Evolutionary conservation across 768 basidiomycete genomes (phyloP).

Genomic region (Tylopilus rubrobrunneus): DNA sequence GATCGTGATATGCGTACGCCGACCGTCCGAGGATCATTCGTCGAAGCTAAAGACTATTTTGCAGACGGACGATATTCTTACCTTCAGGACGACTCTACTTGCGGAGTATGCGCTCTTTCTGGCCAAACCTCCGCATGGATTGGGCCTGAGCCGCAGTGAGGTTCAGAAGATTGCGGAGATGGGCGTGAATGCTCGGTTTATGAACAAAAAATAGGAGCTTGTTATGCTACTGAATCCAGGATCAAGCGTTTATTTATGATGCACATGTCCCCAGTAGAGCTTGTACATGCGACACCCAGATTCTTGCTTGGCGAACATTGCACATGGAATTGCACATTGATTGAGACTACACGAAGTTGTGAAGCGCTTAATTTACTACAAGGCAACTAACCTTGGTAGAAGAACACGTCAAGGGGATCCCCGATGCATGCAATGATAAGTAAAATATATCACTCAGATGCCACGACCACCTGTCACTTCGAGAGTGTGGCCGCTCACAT

Average conservation of each 20-base stretch:
- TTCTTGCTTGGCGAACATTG: no score
- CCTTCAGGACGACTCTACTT: conserved; percentile 68
- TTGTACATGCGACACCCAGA: no score
- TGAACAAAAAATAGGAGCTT: neutral
- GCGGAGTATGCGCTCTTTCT: conserved; percentile 80
- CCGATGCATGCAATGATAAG: neutral
- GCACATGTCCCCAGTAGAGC: no score
- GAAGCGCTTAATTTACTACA: neutral
- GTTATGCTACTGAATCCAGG: neutral
- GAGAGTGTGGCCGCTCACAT: conserved; percentile 78
- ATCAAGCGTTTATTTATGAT: neutral
- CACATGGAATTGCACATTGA: no score
- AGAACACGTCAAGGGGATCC: neutral
- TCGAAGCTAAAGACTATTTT: neutral
- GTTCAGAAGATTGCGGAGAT: conserved; percentile 54
- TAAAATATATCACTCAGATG: conserved; percentile 39
- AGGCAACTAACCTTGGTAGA: neutral
- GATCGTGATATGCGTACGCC: conserved; percentile 68
- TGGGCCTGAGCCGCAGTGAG: conserved; percentile 60
- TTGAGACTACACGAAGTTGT: neutral
- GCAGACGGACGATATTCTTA: conserved; percentile 80
- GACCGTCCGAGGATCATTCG: neutral
- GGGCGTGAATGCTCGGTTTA: conserved; percentile 46
- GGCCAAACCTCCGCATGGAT: conserved; percentile 65
- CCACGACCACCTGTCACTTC: conserved; percentile 82